Evolutionary conservation across 139 green algal genomes (phyloP).

Genomic region (Chlorella vulgaris): DNA sequence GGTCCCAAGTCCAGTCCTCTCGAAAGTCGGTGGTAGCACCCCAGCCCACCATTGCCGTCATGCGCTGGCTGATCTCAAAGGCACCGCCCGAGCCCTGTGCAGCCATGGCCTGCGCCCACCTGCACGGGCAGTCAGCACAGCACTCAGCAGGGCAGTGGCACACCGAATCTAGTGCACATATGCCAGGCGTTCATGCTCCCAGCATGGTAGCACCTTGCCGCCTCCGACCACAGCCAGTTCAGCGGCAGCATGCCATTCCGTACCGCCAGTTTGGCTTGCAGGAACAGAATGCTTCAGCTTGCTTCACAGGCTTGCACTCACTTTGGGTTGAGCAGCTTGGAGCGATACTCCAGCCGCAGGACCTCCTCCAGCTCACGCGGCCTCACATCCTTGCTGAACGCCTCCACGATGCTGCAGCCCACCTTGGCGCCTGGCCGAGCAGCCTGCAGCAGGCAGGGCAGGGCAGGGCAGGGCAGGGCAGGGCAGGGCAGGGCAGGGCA

Average conservation of each 20-base stretch:
- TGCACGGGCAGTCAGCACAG: not conserved
- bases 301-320: too few relatives aligned
- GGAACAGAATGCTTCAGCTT: too few relatives aligned
- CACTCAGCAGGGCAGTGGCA: not conserved
- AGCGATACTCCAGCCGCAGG: constrained; percentile 94
- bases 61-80: constrained; percentile 92
- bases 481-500: not conserved
- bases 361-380: constrained; percentile 90
- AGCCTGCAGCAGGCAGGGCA: not conserved
- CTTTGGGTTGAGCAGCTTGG: constrained; percentile 96
- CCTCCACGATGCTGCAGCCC: constrained; percentile 84
- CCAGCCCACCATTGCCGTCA: constrained; percentile 97
- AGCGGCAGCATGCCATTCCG: too few relatives aligned
- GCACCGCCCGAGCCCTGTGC: constrained; percentile 90
- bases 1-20: constrained; percentile 95
- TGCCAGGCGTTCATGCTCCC: too few relatives aligned
- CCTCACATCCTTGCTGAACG: constrained; percentile 67
- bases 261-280: too few relatives aligned
- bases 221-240: too few relatives aligned
- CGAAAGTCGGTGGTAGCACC: constrained; percentile 89
- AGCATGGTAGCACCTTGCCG: too few relatives aligned
- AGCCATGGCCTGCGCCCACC: constrained; percentile 92
- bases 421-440: constrained; percentile 41
- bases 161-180: too few relatives aligned
- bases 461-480: not conserved